These are phyloP conservation scores for Sphagnum contortum DNA, from an alignment of 225 moss, liverwort and hornwort genomes.

Conservation along the genomic window DNA sequence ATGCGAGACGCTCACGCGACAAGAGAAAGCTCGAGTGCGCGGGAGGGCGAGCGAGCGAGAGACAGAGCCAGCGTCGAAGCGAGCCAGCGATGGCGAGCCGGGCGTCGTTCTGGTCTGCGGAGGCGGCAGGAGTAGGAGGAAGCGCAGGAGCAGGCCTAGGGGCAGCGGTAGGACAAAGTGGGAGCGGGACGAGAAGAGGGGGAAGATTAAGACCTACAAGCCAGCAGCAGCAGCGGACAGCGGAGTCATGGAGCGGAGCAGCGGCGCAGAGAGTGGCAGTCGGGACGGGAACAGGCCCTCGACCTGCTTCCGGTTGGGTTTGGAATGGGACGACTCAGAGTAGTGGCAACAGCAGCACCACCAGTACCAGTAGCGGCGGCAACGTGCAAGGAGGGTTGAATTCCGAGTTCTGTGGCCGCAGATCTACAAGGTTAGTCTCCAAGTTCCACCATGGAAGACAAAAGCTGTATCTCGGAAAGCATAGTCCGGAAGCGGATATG, in stretches of 20 bases:
- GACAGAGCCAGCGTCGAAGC: neutral
- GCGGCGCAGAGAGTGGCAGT: constrained; percentile 74
- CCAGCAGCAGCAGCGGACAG: constrained; percentile 35
- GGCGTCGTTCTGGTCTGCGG: constrained; percentile 63
- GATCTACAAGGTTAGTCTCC: constrained; percentile 83
- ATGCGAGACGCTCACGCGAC: neutral
- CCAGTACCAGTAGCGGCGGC: too few relatives aligned
- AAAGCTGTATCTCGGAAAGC: constrained; percentile 89
- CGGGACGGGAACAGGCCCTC: constrained; percentile 15
- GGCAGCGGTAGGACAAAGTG: constrained; percentile 30
- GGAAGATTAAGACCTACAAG: constrained; percentile 64
- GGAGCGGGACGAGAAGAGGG: constrained; percentile 34
- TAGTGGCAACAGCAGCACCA: constrained; percentile 16
- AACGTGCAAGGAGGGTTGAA: constrained; percentile 50
- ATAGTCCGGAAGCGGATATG: constrained; percentile 82
- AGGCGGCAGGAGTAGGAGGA: constrained; percentile 56
- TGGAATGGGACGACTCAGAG: constrained; percentile 24
- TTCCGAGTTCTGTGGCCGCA: constrained; percentile 89
- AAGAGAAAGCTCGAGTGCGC: neutral
- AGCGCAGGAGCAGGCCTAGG: constrained; percentile 50
- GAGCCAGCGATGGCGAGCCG: constrained; percentile 53
- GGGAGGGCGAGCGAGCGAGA: neutral
- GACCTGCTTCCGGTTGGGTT: constrained; percentile 26
- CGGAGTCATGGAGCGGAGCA: constrained; percentile 38
- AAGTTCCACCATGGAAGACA: constrained; percentile 98